Conservation (phyloP, 2,329 filamentous ascomycete species). For the Stagonosporopsis rhizophila region DNA sequence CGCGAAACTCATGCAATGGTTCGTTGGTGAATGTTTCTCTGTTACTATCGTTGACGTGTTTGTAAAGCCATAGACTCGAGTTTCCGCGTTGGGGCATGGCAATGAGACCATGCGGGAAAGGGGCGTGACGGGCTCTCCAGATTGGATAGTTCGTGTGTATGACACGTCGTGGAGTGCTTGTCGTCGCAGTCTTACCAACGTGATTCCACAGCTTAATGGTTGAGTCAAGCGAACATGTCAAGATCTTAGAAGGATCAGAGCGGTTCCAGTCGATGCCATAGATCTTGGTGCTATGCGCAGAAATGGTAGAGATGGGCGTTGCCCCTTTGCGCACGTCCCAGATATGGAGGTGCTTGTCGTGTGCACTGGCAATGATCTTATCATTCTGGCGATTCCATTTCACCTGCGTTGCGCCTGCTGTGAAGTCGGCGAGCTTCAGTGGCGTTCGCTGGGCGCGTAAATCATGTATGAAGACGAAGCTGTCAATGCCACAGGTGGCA, state of each 20-base stretch:
- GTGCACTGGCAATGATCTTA: slow-evolving; percentile 88
- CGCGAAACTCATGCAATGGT: slow-evolving; percentile 57
- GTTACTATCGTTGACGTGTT: slow-evolving; percentile 61
- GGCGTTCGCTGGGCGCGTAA: slow-evolving; percentile 62
- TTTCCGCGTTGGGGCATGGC: slow-evolving; percentile 93
- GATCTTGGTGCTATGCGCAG: slow-evolving; percentile 89
- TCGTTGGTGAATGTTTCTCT: slow-evolving; percentile 34
- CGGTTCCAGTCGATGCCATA: slow-evolving; percentile 96
- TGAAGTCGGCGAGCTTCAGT: slow-evolving; percentile 80
- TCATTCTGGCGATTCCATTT: slow-evolving; percentile 91
- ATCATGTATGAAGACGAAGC: slow-evolving; percentile 93
- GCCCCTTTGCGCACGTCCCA: slow-evolving; percentile 88
- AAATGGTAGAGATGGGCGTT: slow-evolving; percentile 80
- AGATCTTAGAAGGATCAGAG: slow-evolving; percentile 71
- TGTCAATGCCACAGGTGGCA: slow-evolving; percentile 90
- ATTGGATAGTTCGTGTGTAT: slow-evolving; percentile 86
- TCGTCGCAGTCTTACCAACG: slow-evolving; percentile 60
- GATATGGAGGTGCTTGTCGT: slow-evolving; percentile 85
- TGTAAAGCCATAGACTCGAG: slow-evolving; percentile 84
- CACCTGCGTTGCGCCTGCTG: slow-evolving; percentile 90
- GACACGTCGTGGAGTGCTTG: slow-evolving; percentile 58
- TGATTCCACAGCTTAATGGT: slow-evolving; percentile 96
- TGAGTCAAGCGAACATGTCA: slow-evolving; percentile 89
- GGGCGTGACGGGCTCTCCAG: slow-evolving; percentile 89
- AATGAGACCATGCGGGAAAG: slow-evolving; percentile 83